phyloP scores from a whole-genome alignment of 495 filamentous ascomycete genomes.

The Pseudevernia furfuracea region DNA sequence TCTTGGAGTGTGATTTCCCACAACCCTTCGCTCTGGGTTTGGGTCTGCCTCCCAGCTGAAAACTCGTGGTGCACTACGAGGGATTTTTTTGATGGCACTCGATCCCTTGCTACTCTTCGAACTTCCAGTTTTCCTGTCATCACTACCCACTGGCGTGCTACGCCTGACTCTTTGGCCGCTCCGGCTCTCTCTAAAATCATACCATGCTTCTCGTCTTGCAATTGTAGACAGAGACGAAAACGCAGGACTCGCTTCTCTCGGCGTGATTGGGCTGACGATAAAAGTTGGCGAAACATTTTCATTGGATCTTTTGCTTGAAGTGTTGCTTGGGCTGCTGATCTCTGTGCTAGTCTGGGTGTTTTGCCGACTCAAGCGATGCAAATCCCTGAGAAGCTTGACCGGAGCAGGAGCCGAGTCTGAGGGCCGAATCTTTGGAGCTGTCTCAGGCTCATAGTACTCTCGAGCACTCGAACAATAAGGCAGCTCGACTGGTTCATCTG shows the following conservation, averaged over 20 bases:
- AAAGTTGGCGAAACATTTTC: conserved; percentile 3
- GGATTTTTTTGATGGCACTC: conserved; percentile 12
- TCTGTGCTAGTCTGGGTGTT: conserved; percentile 2
- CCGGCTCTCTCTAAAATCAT: conserved; percentile 1
- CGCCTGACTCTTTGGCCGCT: neutral
- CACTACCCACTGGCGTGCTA: neutral
- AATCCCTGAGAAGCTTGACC: neutral
- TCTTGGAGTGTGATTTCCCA: conserved; percentile 4
- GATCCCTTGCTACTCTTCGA: conserved; percentile 12
- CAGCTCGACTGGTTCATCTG: conserved; percentile 16
- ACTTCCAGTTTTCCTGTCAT: neutral
- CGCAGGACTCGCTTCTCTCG: conserved; percentile 9
- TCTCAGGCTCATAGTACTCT: neutral
- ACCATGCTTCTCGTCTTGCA: conserved; percentile 16
- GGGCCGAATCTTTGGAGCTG: neutral
- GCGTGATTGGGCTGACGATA: conserved; percentile 16
- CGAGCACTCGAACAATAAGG: conserved; percentile 16
- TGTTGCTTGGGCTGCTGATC: conserved; percentile 18
- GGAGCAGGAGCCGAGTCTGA: neutral
- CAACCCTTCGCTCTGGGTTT: neutral
- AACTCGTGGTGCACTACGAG: conserved; percentile 7
- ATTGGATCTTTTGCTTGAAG: conserved; percentile 1
- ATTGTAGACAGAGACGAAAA: conserved; percentile 15
- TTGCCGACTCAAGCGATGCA: neutral
- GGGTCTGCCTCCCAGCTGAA: conserved; percentile 18